phyloP scores from a whole-genome alignment of 2,329 filamentous ascomycete species.

The Penicillium digitatum region DNA sequence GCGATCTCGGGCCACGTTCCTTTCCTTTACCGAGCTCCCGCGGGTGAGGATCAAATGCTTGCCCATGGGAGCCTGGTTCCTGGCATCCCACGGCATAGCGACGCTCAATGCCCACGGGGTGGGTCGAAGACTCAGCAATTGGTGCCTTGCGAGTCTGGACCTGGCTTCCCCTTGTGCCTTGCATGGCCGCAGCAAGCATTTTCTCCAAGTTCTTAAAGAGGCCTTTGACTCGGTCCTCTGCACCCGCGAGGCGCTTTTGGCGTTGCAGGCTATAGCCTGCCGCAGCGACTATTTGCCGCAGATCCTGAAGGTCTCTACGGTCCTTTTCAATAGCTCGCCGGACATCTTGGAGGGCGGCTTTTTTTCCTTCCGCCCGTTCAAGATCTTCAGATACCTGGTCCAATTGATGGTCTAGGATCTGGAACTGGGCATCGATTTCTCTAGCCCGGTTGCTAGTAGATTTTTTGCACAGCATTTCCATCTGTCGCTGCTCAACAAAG shows the following conservation, averaged over 20 bases:
- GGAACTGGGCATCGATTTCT: neutral
- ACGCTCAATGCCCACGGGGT: neutral
- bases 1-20: neutral
- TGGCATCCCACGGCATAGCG: neutral
- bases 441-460: neutral
- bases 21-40: neutral
- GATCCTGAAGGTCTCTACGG: rapidly evolving
- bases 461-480: neutral
- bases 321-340: neutral
- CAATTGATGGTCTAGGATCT: neutral
- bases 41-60: neutral
- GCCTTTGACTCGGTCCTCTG: neutral
- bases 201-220: neutral
- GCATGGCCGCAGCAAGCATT: neutral
- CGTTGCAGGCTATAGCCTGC: rapidly evolving
- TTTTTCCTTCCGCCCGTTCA: neutral
- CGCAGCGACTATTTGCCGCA: rapidly evolving
- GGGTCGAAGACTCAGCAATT: neutral
- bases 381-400: neutral
- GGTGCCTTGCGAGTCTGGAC: neutral
- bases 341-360: neutral
- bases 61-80: neutral
- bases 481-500: neutral
- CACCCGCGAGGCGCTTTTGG: neutral
- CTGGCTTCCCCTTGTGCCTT: neutral